Evolutionary conservation across 139 green algal species (phyloP).

Genomic region (Micromonas commoda): DNA sequence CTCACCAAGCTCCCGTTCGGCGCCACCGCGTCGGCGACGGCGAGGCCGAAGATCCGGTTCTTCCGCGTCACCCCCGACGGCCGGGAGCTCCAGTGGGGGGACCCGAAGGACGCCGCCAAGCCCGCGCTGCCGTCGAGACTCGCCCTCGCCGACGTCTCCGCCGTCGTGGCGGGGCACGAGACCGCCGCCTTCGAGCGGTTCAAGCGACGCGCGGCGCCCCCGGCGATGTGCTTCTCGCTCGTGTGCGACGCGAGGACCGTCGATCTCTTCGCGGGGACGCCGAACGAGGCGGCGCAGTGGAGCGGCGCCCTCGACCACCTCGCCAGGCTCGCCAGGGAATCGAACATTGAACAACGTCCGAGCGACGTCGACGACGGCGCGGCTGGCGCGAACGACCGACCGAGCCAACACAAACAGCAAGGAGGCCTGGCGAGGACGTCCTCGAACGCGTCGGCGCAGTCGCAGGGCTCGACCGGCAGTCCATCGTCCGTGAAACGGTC

Average conservation of each 20-base stretch:
- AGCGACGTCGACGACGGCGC: background rate
- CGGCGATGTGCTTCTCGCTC: slow-evolving; percentile 12
- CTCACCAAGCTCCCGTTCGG: slow-evolving; percentile 18
- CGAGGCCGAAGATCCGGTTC: slow-evolving; percentile 10
- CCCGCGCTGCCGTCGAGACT: background rate
- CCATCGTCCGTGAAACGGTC: background rate
- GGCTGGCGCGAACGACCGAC: too few relatives aligned
- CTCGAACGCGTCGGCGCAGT: too few relatives aligned
- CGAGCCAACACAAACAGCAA: too few relatives aligned
- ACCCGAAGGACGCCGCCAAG: background rate
- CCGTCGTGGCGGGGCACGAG: background rate
- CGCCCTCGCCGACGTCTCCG: background rate
- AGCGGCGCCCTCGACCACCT: background rate
- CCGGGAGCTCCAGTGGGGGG: slow-evolving; percentile 1
- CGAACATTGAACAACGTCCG: too few relatives aligned
- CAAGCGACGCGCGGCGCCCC: background rate
- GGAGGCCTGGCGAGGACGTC: too few relatives aligned
- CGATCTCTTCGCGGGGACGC: background rate
- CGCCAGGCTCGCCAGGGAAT: too few relatives aligned
- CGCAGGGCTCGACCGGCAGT: too few relatives aligned
- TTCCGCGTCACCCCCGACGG: background rate
- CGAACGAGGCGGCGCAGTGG: background rate
- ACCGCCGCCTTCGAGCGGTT: slow-evolving; percentile 2
- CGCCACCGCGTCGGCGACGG: background rate
- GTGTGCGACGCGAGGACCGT: slow-evolving; percentile 1